phyloP scores from a whole-genome alignment of 805 yeast genomes.

The Starmerella scarabaei region DNA sequence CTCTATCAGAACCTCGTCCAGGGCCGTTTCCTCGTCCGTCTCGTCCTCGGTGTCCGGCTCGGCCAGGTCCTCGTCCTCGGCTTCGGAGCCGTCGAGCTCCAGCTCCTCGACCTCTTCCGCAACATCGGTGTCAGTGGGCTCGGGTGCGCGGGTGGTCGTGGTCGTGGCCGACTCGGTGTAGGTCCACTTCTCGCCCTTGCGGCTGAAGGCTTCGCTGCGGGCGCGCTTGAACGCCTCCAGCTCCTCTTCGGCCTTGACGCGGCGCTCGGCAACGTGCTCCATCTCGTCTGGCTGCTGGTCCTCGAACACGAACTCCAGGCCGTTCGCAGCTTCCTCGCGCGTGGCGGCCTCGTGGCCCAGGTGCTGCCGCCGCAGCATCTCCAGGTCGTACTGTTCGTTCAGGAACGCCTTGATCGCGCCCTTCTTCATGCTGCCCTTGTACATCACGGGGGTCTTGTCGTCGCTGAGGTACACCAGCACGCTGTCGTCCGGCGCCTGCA shows the following conservation, averaged over 20 bases:
- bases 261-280: conserved; percentile 15
- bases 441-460: conserved; percentile 20
- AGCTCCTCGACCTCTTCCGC: conserved; percentile 39
- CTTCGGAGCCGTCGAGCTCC: conserved; percentile 54
- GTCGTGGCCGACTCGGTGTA: conserved; percentile 8
- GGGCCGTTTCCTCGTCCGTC: conserved; percentile 38
- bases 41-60: conserved; percentile 30
- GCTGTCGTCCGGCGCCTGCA: conserved; percentile 19
- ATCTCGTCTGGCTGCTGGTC: conserved; percentile 19
- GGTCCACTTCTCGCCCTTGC: conserved; percentile 9
- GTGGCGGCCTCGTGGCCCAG: conserved; percentile 3
- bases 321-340: conserved; percentile 19
- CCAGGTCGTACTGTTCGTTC: conserved; percentile 21
- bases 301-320: conserved; percentile 20
- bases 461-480: conserved; percentile 22
- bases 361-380: conserved; percentile 18
- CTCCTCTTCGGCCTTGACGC: conserved; percentile 8
- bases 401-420: conserved; percentile 21
- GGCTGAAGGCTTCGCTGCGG: conserved; percentile 14
- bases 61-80: conserved; percentile 11
- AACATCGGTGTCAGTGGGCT: conserved; percentile 1
- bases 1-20: conserved; percentile 22
- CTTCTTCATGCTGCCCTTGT: conserved; percentile 24
- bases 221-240: conserved; percentile 4
- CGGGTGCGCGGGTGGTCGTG: conserved; percentile 1